Evolutionary conservation across 2,329 filamentous ascomycete species (phyloP), one percentile per base, ranked within the genome.

Genomic region (Fusarium penzigii): DNA sequence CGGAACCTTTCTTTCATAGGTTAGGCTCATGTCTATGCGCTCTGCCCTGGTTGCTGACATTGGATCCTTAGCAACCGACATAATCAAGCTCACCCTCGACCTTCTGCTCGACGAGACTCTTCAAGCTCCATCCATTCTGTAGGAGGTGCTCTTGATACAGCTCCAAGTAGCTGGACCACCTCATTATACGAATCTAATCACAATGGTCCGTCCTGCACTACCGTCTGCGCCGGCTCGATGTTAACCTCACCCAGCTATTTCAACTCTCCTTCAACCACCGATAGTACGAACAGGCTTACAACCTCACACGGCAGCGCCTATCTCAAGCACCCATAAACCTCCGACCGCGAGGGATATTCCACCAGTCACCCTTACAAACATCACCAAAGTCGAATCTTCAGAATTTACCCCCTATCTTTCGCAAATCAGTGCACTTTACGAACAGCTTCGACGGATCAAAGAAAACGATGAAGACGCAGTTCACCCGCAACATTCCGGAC

Each of bases 301-400:
- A 49, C 89, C 92, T 17, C 88, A 95, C 70, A 88, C 87, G 1
- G 79, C 86, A 2, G 85, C 88, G 3, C 83, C 89, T 2, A 70
- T 75, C 9, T 84, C 84, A n/a, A 88, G 84, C 63, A 78, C 86
- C 13, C 90, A 94, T 65, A 93, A 88, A 62, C 87, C 90, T 13
- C 93, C 93, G 1, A 95, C 91, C 1, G 81, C 89, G 16, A 85
- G 85, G 70, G 93, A 99, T 68, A 99, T 99, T 38, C 93, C 93
- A 1, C 93, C 93, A 0, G 94, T 99, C 0, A 87, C 91, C 1
- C 78, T 99, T 53, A 92, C 92, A 8, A 96, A 96, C 63, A 90
- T 97, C 42, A 83, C 87, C 11, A 89, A 89, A 63, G 80, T 97
- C 61, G 90, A 96, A 39, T 73, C 84, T 0, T 83, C 87, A 56